A percentile compares a stretch with the other conserved stretches of the same genome.
Conservation (phyloP, 495 filamentous ascomycete genomes). For the Neurospora sp. region DNA sequence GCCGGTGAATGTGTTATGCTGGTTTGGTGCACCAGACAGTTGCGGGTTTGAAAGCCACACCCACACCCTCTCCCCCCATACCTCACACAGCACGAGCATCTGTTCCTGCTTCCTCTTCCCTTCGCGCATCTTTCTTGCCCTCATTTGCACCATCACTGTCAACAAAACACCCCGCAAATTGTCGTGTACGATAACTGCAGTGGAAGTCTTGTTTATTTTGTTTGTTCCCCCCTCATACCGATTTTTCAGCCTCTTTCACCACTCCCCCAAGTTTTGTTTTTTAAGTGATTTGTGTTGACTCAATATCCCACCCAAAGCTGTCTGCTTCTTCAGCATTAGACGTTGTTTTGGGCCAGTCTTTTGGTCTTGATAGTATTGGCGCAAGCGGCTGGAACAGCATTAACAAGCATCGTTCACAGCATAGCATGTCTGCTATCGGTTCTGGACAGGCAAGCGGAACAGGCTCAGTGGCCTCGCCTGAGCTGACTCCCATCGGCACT, state of each 20-base stretch:
- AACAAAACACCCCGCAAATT: background rate
- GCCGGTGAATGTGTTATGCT: background rate
- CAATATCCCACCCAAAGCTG: constrained; percentile 33
- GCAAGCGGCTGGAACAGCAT: constrained; percentile 54
- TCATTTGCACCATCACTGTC: background rate
- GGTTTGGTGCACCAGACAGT: background rate
- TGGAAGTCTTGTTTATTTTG: background rate
- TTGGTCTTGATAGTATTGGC: constrained; percentile 46
- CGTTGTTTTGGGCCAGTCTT: constrained; percentile 60
- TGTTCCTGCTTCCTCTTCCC: background rate
- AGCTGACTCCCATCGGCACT: constrained; percentile 30
- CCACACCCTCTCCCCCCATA: background rate
- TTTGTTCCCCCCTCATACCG: background rate
- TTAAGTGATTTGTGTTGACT: constrained; percentile 7
- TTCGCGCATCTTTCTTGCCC: background rate
- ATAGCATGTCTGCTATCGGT: constrained; percentile 64
- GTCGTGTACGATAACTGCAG: background rate
- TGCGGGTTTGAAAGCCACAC: background rate
- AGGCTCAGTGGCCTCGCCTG: constrained; percentile 23
- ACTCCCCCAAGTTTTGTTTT: background rate
- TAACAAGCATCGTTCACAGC: constrained; percentile 70
- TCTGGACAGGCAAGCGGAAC: constrained; percentile 25
- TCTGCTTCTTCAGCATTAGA: constrained; percentile 77
- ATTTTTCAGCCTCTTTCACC: background rate
- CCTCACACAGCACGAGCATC: background rate